Evolutionary conservation across 2,329 filamentous ascomycete genomes (phyloP).

Genomic region (Emydomyces testavorans): DNA sequence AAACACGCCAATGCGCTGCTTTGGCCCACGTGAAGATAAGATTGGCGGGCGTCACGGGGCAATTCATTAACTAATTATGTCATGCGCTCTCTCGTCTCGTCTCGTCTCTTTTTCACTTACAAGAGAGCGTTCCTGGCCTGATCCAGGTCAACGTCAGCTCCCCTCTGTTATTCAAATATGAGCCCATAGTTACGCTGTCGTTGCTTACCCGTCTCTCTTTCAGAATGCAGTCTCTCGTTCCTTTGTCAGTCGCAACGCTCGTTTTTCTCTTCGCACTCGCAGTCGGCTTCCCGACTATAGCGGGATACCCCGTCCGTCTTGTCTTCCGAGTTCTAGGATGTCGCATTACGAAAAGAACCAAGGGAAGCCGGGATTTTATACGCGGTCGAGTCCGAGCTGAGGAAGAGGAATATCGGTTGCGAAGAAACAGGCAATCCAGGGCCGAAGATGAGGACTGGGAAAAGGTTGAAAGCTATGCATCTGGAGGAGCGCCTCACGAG

Average conservation of each 20-base stretch:
- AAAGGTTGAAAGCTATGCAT: slow-evolving; percentile 48
- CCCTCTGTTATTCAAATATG: neutral
- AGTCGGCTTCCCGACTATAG: slow-evolving; percentile 27
- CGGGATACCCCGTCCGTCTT: slow-evolving; percentile 25
- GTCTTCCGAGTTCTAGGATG: slow-evolving; percentile 43
- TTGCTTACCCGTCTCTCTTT: neutral
- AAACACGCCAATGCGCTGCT: no score
- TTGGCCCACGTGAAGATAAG: no score
- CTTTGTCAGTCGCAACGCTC: slow-evolving; percentile 24
- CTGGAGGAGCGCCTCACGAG: slow-evolving; percentile 36
- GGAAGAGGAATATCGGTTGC: slow-evolving; percentile 26
- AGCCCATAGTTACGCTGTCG: neutral
- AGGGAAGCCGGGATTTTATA: slow-evolving; percentile 49
- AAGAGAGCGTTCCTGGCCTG: neutral
- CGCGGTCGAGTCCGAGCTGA: slow-evolving; percentile 37
- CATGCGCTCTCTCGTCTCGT: neutral
- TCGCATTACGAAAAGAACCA: slow-evolving; percentile 52
- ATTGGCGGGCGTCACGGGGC: no score
- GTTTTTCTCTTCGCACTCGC: slow-evolving; percentile 27
- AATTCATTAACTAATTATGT: no score
- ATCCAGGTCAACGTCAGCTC: neutral
- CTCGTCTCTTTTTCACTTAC: neutral
- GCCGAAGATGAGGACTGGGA: slow-evolving; percentile 57
- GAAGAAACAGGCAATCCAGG: slow-evolving; percentile 14
- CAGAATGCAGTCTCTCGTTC: slow-evolving; percentile 21